Conservation (phyloP, 805 yeast species). For the Candida pseudoglaebosa region DNA sequence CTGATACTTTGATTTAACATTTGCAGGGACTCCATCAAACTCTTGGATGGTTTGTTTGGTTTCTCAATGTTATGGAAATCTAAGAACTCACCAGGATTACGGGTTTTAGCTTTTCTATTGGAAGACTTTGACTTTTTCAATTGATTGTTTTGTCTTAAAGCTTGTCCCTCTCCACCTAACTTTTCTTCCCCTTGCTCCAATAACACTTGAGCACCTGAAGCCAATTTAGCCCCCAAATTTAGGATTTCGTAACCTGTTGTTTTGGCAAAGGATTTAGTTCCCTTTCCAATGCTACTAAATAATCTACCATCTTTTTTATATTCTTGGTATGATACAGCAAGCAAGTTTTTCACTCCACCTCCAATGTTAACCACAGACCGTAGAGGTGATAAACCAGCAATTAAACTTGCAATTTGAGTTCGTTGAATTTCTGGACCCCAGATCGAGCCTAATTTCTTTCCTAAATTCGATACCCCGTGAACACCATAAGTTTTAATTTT, state of each 20-base stretch:
- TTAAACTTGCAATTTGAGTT: slow-evolving; percentile 75
- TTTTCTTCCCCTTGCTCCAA: slow-evolving; percentile 77
- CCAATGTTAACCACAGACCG: slow-evolving; percentile 74
- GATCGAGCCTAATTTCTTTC: slow-evolving; percentile 50
- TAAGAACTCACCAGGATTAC: slow-evolving; percentile 9
- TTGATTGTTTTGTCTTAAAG: slow-evolving; percentile 9
- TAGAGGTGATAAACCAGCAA: slow-evolving; percentile 82
- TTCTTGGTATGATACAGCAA: slow-evolving; percentile 70
- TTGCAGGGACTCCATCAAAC: slow-evolving; percentile 24
- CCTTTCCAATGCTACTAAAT: slow-evolving; percentile 67
- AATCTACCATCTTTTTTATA: slow-evolving; percentile 70
- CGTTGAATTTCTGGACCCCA: slow-evolving; percentile 88
- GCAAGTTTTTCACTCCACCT: slow-evolving; percentile 68
- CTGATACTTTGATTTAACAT: slow-evolving; percentile 18
- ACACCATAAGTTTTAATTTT: slow-evolving; percentile 68
- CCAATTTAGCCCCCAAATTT: slow-evolving; percentile 77
- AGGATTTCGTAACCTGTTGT: slow-evolving; percentile 78
- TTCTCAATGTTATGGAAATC: slow-evolving; percentile 25
- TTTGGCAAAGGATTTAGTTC: slow-evolving; percentile 67
- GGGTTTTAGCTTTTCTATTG: slow-evolving; percentile 10
- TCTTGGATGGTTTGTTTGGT: slow-evolving; percentile 5
- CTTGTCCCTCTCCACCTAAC: slow-evolving; percentile 66
- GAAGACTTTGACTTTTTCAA: slow-evolving; percentile 8
- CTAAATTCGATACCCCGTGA: slow-evolving; percentile 64
- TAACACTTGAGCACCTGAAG: slow-evolving; percentile 82